phyloP scores from a whole-genome alignment of 768 basidiomycete genomes.

The Lyophyllum decastes region DNA sequence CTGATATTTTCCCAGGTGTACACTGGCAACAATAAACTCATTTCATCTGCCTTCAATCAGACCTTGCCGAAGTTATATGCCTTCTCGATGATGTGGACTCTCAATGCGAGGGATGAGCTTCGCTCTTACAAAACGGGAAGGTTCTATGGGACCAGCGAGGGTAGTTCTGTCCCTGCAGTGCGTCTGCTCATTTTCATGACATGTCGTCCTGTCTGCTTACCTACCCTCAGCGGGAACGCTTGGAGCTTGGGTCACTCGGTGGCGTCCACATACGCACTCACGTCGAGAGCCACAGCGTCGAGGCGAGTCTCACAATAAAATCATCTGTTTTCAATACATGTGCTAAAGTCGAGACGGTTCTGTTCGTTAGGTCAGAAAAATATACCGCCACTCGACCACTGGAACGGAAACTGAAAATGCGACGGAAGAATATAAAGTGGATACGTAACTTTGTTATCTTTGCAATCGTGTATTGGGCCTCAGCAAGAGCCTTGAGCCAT shows the following conservation, averaged over 20 bases:
- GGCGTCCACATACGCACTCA: neutral
- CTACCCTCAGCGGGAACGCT: neutral
- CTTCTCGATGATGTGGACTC: slow-evolving; percentile 38
- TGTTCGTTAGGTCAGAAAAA: neutral
- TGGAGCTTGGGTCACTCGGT: neutral
- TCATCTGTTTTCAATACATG: neutral
- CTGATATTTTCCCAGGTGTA: slow-evolving; percentile 34
- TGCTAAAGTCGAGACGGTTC: neutral
- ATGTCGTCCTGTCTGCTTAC: neutral
- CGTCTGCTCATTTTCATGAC: neutral
- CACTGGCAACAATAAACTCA: slow-evolving; percentile 20
- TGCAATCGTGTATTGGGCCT: neutral
- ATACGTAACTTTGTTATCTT: neutral
- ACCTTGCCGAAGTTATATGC: slow-evolving; percentile 34
- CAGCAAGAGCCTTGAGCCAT: too few relatives aligned
- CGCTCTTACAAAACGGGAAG: slow-evolving; percentile 11
- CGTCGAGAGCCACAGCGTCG: neutral
- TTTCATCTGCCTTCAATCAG: slow-evolving; percentile 30
- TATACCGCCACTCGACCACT: neutral
- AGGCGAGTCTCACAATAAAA: neutral
- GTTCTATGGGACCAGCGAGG: slow-evolving; percentile 4
- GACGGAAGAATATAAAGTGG: neutral
- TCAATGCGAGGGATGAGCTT: slow-evolving; percentile 29
- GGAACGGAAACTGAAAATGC: neutral
- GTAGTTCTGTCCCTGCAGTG: slow-evolving; percentile 1